These are phyloP conservation scores for Coelastrella sp. DNA, from an alignment of 139 green algal genomes.

Conservation along the genomic window DNA sequence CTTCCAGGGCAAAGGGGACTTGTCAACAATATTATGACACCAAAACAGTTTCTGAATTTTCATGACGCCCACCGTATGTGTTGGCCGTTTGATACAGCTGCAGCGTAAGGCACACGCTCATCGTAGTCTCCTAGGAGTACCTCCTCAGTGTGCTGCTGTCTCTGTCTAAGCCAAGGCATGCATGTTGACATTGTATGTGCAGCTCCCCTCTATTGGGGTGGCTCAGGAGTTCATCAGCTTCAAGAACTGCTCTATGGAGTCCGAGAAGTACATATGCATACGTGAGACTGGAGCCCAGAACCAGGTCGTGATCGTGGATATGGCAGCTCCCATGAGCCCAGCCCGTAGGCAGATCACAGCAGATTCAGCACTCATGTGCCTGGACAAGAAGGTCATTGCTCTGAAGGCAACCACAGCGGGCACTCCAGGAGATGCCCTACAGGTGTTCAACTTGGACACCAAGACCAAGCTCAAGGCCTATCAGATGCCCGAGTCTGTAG, in stretches of 20 bases:
- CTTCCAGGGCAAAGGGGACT: not conserved
- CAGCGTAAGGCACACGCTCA: conserved; percentile 2
- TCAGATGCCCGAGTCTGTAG: conserved; percentile 93
- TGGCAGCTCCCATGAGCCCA: conserved; percentile 83
- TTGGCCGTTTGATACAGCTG: no score
- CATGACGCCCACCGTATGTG: no score
- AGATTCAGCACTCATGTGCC: conserved; percentile 97
- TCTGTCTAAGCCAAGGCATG: no score
- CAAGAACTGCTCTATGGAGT: conserved; percentile 98
- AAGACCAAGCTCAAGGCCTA: conserved; percentile 99
- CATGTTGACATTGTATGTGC: conserved; percentile 37
- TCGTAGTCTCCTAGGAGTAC: not conserved
- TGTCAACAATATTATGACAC: no score
- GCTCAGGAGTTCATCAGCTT: conserved; percentile 95
- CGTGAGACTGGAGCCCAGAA: conserved; percentile 86
- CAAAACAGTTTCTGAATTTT: no score
- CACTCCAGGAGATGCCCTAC: conserved; percentile 86
- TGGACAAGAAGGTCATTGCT: conserved; percentile 93
- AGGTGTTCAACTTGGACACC: conserved; percentile 98
- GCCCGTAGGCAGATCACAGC: conserved; percentile 95
- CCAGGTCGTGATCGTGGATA: conserved; percentile 95
- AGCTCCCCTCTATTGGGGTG: conserved; percentile 93
- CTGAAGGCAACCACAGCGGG: conserved; percentile 81
- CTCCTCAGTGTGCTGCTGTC: not conserved
- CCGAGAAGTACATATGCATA: conserved; percentile 97